A percentile compares a stretch with the other conserved stretches of the same genome.
These are phyloP conservation scores for Penicillium crystallinum DNA, from an alignment of 495 filamentous ascomycete species.

Conservation along the genomic window DNA sequence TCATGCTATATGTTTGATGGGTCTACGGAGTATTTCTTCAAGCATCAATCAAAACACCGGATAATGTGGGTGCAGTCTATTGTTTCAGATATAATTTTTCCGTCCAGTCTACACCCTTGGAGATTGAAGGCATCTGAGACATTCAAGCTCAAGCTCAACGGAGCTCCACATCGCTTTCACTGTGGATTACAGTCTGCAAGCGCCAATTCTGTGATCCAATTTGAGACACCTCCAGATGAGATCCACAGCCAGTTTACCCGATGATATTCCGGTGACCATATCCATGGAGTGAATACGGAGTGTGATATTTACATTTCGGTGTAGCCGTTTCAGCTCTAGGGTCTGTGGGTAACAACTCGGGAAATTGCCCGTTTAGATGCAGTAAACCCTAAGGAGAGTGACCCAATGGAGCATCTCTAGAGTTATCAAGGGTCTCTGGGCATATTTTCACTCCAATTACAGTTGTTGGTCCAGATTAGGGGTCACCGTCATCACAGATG, in stretches of 20 bases:
- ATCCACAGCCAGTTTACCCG: not conserved
- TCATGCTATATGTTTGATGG: too few species aligned
- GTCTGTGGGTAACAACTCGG: not conserved
- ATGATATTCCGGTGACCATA: not conserved
- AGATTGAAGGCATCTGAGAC: too few species aligned
- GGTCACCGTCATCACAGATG: not conserved
- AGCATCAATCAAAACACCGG: too few species aligned
- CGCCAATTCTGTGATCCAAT: not conserved
- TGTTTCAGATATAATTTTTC: too few species aligned
- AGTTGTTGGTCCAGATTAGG: not conserved
- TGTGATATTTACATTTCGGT: too few species aligned
- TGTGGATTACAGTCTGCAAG: not conserved
- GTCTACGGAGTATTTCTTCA: too few species aligned
- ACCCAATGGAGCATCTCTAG: not conserved
- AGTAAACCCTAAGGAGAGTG: not conserved
- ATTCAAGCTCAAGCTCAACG: conserved; percentile 2
- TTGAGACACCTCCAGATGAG: not conserved
- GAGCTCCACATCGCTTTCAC: not conserved
- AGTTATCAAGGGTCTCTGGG: not conserved
- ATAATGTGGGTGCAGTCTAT: too few species aligned
- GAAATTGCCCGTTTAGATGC: not conserved
- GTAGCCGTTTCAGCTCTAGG: too few species aligned
- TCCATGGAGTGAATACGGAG: too few species aligned
- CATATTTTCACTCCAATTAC: not conserved
- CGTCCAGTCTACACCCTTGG: too few species aligned